These are phyloP conservation scores for Alternaria tenuissima DNA, from an alignment of 2,329 filamentous ascomycete species.

Conservation along the genomic window DNA sequence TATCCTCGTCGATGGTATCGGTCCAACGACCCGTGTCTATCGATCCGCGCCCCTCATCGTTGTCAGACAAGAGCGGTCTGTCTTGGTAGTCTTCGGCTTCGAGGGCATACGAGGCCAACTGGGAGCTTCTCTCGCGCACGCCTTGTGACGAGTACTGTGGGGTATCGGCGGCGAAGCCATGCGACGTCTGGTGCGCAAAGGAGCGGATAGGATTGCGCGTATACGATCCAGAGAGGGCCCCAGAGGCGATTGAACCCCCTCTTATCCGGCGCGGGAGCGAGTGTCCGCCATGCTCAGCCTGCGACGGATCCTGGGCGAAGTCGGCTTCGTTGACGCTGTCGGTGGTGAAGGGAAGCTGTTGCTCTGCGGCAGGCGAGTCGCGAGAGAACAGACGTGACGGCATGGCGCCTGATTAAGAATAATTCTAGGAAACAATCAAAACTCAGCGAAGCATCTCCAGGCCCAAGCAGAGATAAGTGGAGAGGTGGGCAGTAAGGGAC, in stretches of 20 bases:
- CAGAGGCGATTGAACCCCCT: slow-evolving; percentile 33
- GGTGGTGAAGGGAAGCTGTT: slow-evolving; percentile 44
- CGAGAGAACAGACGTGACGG: slow-evolving; percentile 31
- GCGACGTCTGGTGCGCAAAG: slow-evolving; percentile 72
- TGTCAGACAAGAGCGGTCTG: slow-evolving; percentile 30
- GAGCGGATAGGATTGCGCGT: slow-evolving; percentile 71
- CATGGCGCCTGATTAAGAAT: slow-evolving; percentile 25
- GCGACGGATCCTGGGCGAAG: slow-evolving; percentile 30
- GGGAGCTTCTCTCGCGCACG: slow-evolving; percentile 85
- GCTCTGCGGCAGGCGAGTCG: slow-evolving; percentile 28
- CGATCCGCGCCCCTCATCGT: slow-evolving; percentile 36
- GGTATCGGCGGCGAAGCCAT: slow-evolving; percentile 67
- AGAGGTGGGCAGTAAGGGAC: slow-evolving; percentile 5
- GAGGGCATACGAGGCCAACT: slow-evolving; percentile 83
- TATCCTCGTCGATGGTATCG: slow-evolving; percentile 68
- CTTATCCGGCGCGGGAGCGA: slow-evolving; percentile 40
- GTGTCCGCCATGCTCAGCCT: slow-evolving; percentile 33
- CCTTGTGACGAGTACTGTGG: slow-evolving; percentile 76
- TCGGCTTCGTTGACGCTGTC: slow-evolving; percentile 42
- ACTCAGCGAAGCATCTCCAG: slow-evolving; percentile 13
- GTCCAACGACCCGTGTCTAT: slow-evolving; percentile 50
- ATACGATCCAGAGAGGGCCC: slow-evolving; percentile 41
- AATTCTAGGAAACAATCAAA: not conserved
- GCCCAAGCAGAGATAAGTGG: slow-evolving; percentile 3
- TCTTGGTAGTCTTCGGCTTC: slow-evolving; percentile 46